Percentiles rank a stretch among this genome's conserved stretches.
phyloP scores from a whole-genome alignment of 192 early-diverging fungal genomes.

The Coemansia sp. region DNA sequence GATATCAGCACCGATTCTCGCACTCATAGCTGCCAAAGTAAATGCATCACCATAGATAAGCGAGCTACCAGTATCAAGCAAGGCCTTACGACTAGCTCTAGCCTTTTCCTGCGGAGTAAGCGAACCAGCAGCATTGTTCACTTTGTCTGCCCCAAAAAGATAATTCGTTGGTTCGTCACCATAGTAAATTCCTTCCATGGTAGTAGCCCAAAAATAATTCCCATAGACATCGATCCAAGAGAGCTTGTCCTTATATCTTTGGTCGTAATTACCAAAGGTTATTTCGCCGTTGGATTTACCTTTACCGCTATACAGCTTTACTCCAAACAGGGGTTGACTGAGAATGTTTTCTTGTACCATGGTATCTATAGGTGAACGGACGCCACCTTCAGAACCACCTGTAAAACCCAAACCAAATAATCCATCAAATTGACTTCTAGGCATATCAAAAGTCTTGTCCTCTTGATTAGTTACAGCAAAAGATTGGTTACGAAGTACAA shows the following conservation, averaged over 20 bases:
- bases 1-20: conserved; percentile 38
- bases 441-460: conserved; percentile 42
- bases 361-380: conserved; percentile 39
- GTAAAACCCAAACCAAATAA: conserved; percentile 53
- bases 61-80: conserved; percentile 49
- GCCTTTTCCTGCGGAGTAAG: conserved; percentile 24
- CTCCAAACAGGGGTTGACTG: conserved; percentile 35
- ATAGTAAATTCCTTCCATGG: conserved; percentile 48
- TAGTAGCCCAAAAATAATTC: conserved; percentile 57
- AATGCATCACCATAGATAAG: conserved; percentile 46
- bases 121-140: conserved; percentile 10
- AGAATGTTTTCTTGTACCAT: conserved; percentile 39
- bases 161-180: conserved; percentile 47
- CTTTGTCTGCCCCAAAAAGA: conserved; percentile 42
- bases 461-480: conserved; percentile 44
- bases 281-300: conserved; percentile 40
- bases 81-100: conserved; percentile 45
- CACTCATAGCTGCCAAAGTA: conserved; percentile 40
- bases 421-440: conserved; percentile 50
- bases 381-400: conserved; percentile 34
- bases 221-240: conserved; percentile 52
- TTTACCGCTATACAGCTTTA: conserved; percentile 33
- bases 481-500: conserved; percentile 40
- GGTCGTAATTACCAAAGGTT: conserved; percentile 53
- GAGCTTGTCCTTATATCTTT: conserved; percentile 48